Base-by-base conservation (phyloP, 257 asterid species). In the Fraxinus cuspidata region DNA sequence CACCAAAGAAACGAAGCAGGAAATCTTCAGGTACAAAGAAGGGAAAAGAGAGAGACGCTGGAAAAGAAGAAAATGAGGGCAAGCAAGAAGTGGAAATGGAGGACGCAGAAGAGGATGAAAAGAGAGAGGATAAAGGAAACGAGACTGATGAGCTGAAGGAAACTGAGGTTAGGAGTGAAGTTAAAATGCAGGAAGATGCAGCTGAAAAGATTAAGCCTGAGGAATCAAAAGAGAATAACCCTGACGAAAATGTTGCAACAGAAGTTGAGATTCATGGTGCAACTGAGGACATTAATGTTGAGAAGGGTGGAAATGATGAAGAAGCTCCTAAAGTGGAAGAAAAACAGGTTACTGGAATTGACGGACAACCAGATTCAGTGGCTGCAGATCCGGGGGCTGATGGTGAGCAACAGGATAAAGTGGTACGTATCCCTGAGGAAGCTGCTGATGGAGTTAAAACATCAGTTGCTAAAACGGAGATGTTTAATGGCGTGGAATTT, bases 1-100 rank as follows among this genome's bases (percentile, higher is more conserved):
- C 89, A 49, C 88, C 83, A 34, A 85, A 78, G 77, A 86, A 86
- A 66, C 77, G 83, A 63, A 73, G 84, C 83, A 77, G 79, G 67
- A 85, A 76, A 73, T 40, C 88, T 37, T 81, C 84, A 66, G 80
- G 78, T 82, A 78, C 87, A 15, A 83, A 84, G 78, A 81, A 76
- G 72, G 82, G 79, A 28, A 53, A 80, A 67, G 80, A 82, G 73
- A 66, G 63, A 71, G 79, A 67, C 28, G 38, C 69, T 80, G 86
- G 69, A 63, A 63, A 25, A 63, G 69, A 84, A 76, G 89, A 74
- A 82, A 73, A 72, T 31, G 82, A 81, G 21, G 72, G 51, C 69
- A 84, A 80, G 77, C 74, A 74, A 74, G 85, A 80, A 67, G 81
- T 77, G 31, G 77, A 73, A 44, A 72, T 69, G 58, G 56, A 64